Evolutionary conservation across 169 alveolate species (phyloP).

Genomic region (Fabrea salina): DNA sequence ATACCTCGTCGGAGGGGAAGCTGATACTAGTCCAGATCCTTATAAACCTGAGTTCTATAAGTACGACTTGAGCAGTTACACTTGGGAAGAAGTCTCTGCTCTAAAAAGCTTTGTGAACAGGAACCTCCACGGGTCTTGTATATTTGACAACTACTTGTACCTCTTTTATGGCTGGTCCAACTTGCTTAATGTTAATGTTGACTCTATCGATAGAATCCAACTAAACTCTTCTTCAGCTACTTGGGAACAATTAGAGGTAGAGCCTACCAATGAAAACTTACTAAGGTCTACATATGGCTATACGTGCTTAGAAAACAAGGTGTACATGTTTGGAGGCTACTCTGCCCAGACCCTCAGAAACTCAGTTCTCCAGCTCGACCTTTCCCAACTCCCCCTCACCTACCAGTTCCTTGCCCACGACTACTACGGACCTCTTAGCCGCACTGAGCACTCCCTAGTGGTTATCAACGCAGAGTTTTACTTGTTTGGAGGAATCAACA

Average conservation of each 20-base stretch:
- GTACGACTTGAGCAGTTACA: neutral
- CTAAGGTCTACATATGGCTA: neutral
- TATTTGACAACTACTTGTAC: too few relatives aligned
- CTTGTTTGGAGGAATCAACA: neutral
- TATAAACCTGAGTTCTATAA: neutral
- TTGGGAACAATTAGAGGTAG: too few relatives aligned
- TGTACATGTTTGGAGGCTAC: slow-evolving; percentile 10
- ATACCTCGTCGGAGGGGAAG: neutral
- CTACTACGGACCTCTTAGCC: neutral
- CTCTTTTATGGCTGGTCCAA: too few relatives aligned
- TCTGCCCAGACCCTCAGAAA: neutral
- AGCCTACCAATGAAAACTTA: too few relatives aligned
- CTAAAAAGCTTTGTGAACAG: too few relatives aligned
- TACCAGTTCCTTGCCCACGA: neutral
- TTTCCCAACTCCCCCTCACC: neutral
- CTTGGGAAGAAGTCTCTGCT: neutral
- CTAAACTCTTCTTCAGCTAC: too few relatives aligned
- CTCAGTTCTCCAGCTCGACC: neutral
- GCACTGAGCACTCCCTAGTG: neutral
- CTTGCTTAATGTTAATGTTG: too few relatives aligned
- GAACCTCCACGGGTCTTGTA: too few relatives aligned
- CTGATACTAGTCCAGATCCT: neutral
- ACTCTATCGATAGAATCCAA: too few relatives aligned
- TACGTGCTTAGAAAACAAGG: neutral
- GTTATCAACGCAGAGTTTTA: neutral